Percentiles rank a stretch among this genome's conserved stretches.
These are phyloP conservation scores for Stachybotrys elegans DNA, from an alignment of 2,329 filamentous ascomycete species.

Conservation along the genomic window DNA sequence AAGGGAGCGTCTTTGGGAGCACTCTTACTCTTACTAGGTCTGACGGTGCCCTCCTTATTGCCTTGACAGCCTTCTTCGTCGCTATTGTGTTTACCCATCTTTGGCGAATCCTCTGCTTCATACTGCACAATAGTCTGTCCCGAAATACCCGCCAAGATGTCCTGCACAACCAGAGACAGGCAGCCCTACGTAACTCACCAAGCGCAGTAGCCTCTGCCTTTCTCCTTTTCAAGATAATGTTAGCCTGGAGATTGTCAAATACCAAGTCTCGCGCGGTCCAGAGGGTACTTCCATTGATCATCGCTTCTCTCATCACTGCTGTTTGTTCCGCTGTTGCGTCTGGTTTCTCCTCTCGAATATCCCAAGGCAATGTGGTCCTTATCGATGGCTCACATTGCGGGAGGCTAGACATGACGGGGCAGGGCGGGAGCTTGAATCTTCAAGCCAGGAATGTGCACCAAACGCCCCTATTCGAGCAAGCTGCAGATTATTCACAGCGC, in stretches of 20 bases:
- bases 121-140: neutral
- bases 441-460: too few relatives aligned
- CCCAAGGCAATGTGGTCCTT: neutral
- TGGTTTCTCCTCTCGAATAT: neutral
- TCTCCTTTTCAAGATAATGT: neutral
- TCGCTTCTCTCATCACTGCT: neutral
- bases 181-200: neutral
- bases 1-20: neutral
- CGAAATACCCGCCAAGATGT: neutral
- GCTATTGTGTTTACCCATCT: neutral
- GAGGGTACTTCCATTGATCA: neutral
- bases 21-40: neutral
- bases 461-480: neutral
- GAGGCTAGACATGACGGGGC: too few relatives aligned
- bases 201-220: neutral
- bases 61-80: conserved; percentile 16
- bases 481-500: neutral
- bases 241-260: neutral
- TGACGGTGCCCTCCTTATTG: neutral
- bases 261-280: neutral
- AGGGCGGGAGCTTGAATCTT: too few relatives aligned
- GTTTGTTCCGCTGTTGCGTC: neutral
- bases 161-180: neutral
- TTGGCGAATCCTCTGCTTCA: neutral
- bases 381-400: neutral